Base-by-base conservation (phyloP, 805 yeast species). In the Diddensiella santjacobensis region DNA sequence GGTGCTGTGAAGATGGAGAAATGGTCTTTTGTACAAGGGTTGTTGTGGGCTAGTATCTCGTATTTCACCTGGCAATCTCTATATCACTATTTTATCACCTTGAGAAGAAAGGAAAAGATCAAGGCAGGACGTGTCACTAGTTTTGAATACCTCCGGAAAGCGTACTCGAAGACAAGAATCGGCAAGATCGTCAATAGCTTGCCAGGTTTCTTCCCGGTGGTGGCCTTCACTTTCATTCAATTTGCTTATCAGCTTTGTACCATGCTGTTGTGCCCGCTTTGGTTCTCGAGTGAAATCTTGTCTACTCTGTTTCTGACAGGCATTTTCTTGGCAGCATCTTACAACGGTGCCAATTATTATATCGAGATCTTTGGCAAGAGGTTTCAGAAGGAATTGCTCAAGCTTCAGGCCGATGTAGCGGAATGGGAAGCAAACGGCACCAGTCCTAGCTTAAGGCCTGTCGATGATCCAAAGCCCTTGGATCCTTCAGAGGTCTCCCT, bases 331-430 rank as follows among this genome's bases (percentile, higher is more conserved):
- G 75, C 79, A 64, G 95, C 98, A 1, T 74, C 89, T 37, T 88
- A 84, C 64, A 90, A 93, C 56, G 99, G 99, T 23, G 99, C 98
- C 2, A 87, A 96, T 0, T 91, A 87, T 63, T 91, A 91, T 64
- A 75, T 93, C 48, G 98, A 91, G 59, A 83, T 84, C 44, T 93
- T 89, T 67, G 98, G 98, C 18, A 84, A 82, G 63, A 78, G 90
- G 55, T 82, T 89, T 60, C 95, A 89, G 60, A 87, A 84, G 59
- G 96, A 93, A 64, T 89, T 91, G 20, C 67, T 71, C 22, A 78
- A 79, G 58, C 71, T 91, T 59, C 84, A 81, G 64, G 64, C 65
- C 13, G 96, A 90, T 61, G 77, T 91, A n/a, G 74, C 75, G 18
- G 78, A 75, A 26, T 69, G 86, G 58, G 87, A 84, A 58, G 58